Evolutionary conservation across 2,329 filamentous ascomycete genomes (phyloP).

Genomic region (Diaporthe sp.): DNA sequence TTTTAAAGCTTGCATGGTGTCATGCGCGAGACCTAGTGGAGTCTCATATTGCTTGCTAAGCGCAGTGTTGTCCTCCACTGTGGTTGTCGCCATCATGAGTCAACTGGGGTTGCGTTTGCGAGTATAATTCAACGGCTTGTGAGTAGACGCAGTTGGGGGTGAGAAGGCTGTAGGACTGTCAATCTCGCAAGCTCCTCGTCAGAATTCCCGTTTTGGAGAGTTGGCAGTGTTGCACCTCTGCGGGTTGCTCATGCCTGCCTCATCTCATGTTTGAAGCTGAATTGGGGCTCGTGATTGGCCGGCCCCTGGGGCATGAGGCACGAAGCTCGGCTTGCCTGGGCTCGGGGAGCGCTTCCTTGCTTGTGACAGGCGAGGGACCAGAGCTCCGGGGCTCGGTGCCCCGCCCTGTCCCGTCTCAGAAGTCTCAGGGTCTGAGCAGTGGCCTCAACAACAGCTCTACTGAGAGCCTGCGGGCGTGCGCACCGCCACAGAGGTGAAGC

Average conservation of each 20-base stretch:
- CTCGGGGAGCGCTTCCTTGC: conserved; percentile 1
- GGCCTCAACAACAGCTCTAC: background rate
- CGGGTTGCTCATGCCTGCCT: conserved; percentile 1
- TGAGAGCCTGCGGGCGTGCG: background rate
- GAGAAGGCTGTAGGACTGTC: background rate
- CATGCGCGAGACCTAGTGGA: conserved; percentile 55
- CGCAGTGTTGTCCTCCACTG: conserved; percentile 43
- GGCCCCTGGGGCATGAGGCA: background rate
- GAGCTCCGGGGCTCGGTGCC: conserved; percentile 1
- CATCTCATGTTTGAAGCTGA: conserved; percentile 14
- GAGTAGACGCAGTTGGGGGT: background rate
- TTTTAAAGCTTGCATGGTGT: conserved; percentile 62
- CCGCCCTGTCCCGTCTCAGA: background rate
- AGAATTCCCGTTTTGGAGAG: background rate
- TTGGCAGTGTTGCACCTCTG: background rate
- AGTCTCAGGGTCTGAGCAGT: background rate
- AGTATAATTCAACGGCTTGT: background rate
- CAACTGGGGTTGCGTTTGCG: background rate
- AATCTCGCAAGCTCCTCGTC: background rate
- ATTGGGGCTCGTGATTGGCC: conserved; percentile 22
- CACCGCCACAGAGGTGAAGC: conserved; percentile 17
- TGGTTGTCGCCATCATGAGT: conserved; percentile 28
- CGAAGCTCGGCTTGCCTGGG: conserved; percentile 10
- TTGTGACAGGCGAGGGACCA: conserved; percentile 14
- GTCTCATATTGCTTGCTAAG: conserved; percentile 59